These are phyloP conservation scores for Quercus glauca DNA, from an alignment of 306 rosid species.

Conservation along the genomic window DNA sequence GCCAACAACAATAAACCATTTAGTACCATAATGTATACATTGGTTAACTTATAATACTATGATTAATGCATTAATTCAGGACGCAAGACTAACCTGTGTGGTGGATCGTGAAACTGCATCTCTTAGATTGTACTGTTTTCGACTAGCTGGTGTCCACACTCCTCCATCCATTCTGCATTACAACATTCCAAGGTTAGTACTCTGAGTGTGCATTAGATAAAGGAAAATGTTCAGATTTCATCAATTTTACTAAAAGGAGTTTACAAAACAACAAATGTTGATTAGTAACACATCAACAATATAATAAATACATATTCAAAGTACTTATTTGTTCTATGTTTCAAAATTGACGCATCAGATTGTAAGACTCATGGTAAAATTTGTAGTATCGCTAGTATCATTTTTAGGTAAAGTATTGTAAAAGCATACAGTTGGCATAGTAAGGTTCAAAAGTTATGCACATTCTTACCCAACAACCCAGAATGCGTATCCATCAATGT, in stretches of 20 bases:
- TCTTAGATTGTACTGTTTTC: slow-evolving; percentile 65
- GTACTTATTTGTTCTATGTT: no score
- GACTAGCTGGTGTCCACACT: slow-evolving; percentile 64
- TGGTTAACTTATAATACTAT: not conserved
- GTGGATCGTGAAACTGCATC: slow-evolving; percentile 85
- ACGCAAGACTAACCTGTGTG: slow-evolving; percentile 60
- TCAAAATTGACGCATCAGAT: not conserved
- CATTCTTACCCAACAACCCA: slow-evolving; percentile 93
- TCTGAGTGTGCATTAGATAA: not conserved
- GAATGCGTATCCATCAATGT: slow-evolving; percentile 83
- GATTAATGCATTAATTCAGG: not conserved
- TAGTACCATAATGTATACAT: not conserved
- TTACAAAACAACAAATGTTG: no score
- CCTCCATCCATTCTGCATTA: slow-evolving; percentile 87
- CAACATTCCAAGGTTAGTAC: not conserved
- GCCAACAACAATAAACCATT: not conserved
- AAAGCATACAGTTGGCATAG: not conserved
- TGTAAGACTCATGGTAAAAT: no score
- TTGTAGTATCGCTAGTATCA: no score
- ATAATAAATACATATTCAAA: no score
- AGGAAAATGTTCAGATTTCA: no score
- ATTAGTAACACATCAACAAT: no score
- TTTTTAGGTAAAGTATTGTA: no score
- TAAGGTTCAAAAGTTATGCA: not conserved
- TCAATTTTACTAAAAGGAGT: no score